Base-by-base conservation (phyloP, 192 early-diverging fungal species). In the Globomyces pollinis-pini region DNA sequence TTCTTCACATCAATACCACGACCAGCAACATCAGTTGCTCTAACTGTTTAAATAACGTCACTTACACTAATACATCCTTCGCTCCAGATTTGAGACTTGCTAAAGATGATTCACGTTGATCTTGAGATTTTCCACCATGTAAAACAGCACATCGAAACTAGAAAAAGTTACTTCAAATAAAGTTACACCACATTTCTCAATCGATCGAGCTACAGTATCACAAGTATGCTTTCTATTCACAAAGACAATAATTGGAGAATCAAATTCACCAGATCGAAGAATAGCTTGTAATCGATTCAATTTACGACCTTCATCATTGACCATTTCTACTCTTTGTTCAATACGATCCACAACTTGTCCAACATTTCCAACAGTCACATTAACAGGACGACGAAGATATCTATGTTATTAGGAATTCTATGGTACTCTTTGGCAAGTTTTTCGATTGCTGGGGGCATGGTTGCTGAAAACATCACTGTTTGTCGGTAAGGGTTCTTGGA, bases 401-500 rank as follows among this genome's bases (percentile, higher is more conserved):
- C 64, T 68, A 16, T 21, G 20, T 34, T 15, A 61, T 38, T 35
- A n/a, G n/a, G 18, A 15, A 67, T 15, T 16, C 18, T 38, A 7
- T 59, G 34, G 26, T 35, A 68, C 70, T 85, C 85, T 73, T 91
- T 92, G 13, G 94, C 96, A 30, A 99, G 65, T 21, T 92, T 79
- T 72, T 99, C 96, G 6, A 99, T 93, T 0, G 86, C 86, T 1
- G 91, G 56, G 4, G 96, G 96, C 94, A 99, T 97, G 2, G 96
- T 99, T 11, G 96, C 96, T 13, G 94, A 97, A 72, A 99, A 99
- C 94, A 99, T 97, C 63, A 93, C 90, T 0, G 96, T 99, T 69
- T 98, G 96, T 32, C 96, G 81, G 66, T 83, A 93, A 61, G 79
- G 56, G 3, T 12, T 51, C 7, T 24, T 35, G 21, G 16, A 34